Evolutionary conservation across 2,329 filamentous ascomycete species (phyloP).

Genomic region (Diaporthe helianthi): DNA sequence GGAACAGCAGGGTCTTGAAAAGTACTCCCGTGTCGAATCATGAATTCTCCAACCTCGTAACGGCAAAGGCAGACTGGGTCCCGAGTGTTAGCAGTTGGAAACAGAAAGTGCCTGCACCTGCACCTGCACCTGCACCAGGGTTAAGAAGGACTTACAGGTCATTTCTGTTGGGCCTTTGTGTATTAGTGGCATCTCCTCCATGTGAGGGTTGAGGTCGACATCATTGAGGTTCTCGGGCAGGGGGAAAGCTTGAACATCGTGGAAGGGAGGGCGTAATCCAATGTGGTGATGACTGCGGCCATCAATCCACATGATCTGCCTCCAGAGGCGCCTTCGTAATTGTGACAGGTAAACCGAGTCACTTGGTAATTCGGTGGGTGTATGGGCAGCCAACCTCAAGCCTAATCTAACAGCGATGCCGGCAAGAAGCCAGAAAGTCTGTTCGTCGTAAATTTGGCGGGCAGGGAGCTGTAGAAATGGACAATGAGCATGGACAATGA

Average conservation of each 20-base stretch:
- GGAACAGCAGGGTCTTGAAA: slow-evolving; percentile 47
- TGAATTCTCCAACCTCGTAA: slow-evolving; percentile 49
- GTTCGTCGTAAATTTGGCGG: slow-evolving; percentile 32
- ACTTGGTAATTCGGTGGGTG: neutral
- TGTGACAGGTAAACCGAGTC: slow-evolving; percentile 42
- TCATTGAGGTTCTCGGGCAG: slow-evolving; percentile 35
- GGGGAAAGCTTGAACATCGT: slow-evolving; percentile 26
- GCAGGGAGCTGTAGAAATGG: slow-evolving; percentile 27
- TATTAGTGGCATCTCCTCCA: slow-evolving; percentile 44
- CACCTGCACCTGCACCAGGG: no score
- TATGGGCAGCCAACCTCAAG: slow-evolving; percentile 25
- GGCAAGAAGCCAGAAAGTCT: slow-evolving; percentile 34
- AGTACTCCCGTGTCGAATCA: slow-evolving; percentile 48
- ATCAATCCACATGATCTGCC: slow-evolving; percentile 35
- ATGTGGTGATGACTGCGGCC: slow-evolving; percentile 33
- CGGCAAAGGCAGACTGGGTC: slow-evolving; percentile 47
- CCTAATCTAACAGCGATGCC: slow-evolving; percentile 34
- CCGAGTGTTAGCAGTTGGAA: neutral
- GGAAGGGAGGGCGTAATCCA: slow-evolving; percentile 43
- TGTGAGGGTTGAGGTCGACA: slow-evolving; percentile 42
- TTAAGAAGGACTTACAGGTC: slow-evolving; percentile 39
- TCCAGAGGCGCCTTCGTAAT: slow-evolving; percentile 46
- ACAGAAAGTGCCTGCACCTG: no score
- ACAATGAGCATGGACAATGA: neutral
- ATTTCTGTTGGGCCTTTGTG: slow-evolving; percentile 48